phyloP scores from a whole-genome alignment of 2,329 filamentous ascomycete species.

The Diaporthe eres region DNA sequence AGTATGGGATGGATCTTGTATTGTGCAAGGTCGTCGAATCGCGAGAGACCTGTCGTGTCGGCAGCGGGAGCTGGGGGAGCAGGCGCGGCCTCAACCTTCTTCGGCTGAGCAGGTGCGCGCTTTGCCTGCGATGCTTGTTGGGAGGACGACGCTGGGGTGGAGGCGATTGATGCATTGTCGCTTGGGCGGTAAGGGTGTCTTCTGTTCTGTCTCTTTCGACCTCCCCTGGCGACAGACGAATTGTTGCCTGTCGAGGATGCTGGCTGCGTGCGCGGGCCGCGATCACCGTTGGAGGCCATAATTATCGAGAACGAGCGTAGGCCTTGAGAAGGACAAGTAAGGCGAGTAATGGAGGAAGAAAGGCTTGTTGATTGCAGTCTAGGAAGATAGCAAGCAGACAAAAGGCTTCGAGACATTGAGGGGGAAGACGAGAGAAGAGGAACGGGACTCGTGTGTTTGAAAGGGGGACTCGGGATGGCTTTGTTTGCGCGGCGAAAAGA shows the following conservation, averaged over 20 bases:
- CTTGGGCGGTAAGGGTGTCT: constrained; percentile 26
- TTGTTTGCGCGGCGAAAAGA: not conserved
- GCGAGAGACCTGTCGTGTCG: constrained; percentile 38
- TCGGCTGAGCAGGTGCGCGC: not conserved
- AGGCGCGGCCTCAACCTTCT: not conserved
- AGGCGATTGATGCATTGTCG: constrained; percentile 9
- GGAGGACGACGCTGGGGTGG: not conserved
- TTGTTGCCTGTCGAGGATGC: constrained; percentile 11
- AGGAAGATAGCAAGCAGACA: constrained; percentile 1
- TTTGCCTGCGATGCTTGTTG: constrained; percentile 6
- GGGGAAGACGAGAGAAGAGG: not conserved
- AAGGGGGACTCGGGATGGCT: constrained; percentile 18
- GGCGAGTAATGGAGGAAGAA: not conserved
- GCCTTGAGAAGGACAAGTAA: not conserved
- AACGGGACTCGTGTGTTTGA: not conserved
- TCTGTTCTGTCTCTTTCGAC: constrained; percentile 22
- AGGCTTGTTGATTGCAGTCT: not conserved
- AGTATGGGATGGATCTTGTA: constrained; percentile 61
- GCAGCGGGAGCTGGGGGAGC: not conserved
- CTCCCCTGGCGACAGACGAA: constrained; percentile 1
- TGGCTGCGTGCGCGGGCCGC: not conserved
- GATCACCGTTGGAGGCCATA: constrained; percentile 20
- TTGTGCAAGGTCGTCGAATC: constrained; percentile 60
- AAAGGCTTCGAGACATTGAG: constrained; percentile 7
- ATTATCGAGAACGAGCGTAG: constrained; percentile 12